A percentile compares a stretch with the other conserved stretches of the same genome.
These are phyloP conservation scores for Combretum micranthum DNA, from an alignment of 345 rosid species.

Conservation along the genomic window DNA sequence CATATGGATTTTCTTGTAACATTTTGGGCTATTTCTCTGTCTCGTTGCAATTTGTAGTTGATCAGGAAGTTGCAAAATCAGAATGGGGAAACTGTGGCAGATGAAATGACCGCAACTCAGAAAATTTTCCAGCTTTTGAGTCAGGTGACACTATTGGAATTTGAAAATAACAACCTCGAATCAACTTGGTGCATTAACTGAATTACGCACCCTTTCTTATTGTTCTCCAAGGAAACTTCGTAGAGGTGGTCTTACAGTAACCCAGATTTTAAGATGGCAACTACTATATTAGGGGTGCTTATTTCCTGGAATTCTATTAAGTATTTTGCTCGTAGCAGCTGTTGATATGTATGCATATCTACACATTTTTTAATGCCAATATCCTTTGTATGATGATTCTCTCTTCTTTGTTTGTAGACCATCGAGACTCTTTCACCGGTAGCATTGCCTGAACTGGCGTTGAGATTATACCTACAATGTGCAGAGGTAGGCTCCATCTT, in stretches of 20 bases:
- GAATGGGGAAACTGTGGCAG: conserved; percentile 60
- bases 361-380: not conserved
- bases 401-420: conserved; percentile 34
- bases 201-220: too few species aligned
- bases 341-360: not conserved
- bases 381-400: conserved; percentile 2
- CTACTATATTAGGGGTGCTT: too few species aligned
- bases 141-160: conserved; percentile 38
- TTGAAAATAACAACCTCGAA: not conserved
- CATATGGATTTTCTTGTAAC: too few species aligned
- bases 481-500: conserved; percentile 57
- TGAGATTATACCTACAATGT: conserved; percentile 74
- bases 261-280: too few species aligned
- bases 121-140: conserved; percentile 66
- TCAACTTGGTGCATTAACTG: conserved; percentile 1
- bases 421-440: conserved; percentile 60
- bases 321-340: too few species aligned
- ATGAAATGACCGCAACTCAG: conserved; percentile 53
- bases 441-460: conserved; percentile 77
- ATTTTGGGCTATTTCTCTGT: conserved; percentile 2
- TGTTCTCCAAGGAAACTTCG: too few species aligned
- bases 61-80: conserved; percentile 60
- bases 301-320: too few species aligned
- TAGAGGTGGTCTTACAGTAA: too few species aligned
- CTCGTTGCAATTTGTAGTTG: conserved; percentile 44